Evolutionary conservation across 306 rosid species (phyloP), one percentile per base, ranked within the genome.

Genomic region (Herpetospermum pedunculosum): DNA sequence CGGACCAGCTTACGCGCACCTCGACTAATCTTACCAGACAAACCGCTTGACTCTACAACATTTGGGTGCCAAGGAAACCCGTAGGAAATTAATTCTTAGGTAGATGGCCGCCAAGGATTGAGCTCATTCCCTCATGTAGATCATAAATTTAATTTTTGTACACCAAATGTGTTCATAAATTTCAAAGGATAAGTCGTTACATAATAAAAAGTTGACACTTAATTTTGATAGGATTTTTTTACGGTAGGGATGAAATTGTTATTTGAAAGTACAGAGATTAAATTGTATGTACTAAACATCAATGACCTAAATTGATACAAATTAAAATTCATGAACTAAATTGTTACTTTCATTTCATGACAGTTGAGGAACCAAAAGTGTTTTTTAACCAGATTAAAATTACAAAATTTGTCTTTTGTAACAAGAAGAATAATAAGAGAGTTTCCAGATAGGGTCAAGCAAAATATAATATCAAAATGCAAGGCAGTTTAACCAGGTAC

Each of bases 361-460:
- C 4, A 16, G 53, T 47, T 18, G 0, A 47, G 1, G 60, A 15
- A 54, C 60, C 11, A 54, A 9, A 23, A 54, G 8, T 23, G 34
- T 54, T 25, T 4, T 57, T 58, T 0, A 25, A n/a, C 43, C 16
- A 63, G 37, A 35, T 4, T n/a, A 35, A 67, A 38, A n/a, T 28
- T 73, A 47, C 46, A 13, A 80, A 50, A 53, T 32, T 32, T 48
- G 68, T 78, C 52, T 47, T 46, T 30, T 19, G 28, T 18, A 32
- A 74, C 68, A 77, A 63, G 26, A 62, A 71, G 38, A 72, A 40
- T 18, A 59, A 40, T 18, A 59, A 26, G 25, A 72, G 12, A 73
- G 23, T 7, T 6, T 21, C 12, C 11, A 10, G 25, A 58, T 25
- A 4, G 40, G 30, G 10, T 6, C n/a, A 47, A 12, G 62, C 35